These are phyloP conservation scores for Backusella tuberculispora DNA, from an alignment of 192 early-diverging fungal genomes.

Conservation along the genomic window DNA sequence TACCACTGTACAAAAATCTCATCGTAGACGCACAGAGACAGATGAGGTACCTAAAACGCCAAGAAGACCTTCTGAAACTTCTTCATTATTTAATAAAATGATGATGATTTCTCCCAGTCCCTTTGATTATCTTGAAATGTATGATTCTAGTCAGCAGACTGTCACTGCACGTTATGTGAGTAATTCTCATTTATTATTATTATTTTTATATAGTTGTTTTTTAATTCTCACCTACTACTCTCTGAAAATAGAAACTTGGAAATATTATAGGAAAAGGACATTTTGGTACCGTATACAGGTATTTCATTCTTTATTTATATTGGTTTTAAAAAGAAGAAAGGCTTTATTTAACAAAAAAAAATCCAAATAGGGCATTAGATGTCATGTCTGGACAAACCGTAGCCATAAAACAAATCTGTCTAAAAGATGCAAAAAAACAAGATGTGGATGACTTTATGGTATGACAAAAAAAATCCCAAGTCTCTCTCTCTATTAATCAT, in stretches of 20 bases:
- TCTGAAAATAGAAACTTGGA: conserved; percentile 67
- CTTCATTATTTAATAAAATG: background rate
- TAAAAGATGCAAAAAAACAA: conserved; percentile 57
- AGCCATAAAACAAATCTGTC: conserved; percentile 85
- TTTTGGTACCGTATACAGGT: conserved; percentile 86
- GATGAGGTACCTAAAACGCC: background rate
- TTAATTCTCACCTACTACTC: no score
- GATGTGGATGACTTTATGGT: conserved; percentile 79
- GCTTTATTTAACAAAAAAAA: background rate
- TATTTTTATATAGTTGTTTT: no score
- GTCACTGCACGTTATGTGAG: conserved; percentile 55
- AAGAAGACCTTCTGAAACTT: background rate
- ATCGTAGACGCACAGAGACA: background rate
- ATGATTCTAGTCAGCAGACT: conserved; percentile 41
- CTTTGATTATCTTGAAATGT: conserved; percentile 1
- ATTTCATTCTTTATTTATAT: conserved; percentile 12
- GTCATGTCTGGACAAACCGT: conserved; percentile 81
- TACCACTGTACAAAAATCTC: background rate
- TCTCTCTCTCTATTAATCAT: background rate
- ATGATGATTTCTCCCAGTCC: background rate
- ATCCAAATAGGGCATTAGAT: conserved; percentile 65
- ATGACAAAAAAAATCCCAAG: background rate
- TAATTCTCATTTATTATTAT: background rate
- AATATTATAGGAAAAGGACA: conserved; percentile 89
- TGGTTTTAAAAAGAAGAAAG: background rate